These are phyloP conservation scores for Pichia cabralensis DNA, from an alignment of 805 yeast genomes.

Conservation along the genomic window DNA sequence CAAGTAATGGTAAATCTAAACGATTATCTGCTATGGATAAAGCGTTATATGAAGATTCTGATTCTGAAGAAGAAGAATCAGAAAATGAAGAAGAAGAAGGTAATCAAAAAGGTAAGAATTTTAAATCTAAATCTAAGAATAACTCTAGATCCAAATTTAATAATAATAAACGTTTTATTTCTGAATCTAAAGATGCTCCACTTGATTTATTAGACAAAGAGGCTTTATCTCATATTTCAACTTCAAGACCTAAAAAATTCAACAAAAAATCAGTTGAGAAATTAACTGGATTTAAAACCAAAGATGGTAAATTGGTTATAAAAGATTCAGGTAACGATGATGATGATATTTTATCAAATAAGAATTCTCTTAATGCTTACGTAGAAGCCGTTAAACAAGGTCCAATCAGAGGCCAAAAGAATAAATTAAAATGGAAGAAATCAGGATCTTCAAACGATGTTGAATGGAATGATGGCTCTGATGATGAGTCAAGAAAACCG, in stretches of 20 bases:
- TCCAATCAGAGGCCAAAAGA: conserved; percentile 89
- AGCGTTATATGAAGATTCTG: conserved; percentile 73
- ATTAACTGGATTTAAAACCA: conserved; percentile 36
- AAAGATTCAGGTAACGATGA: conserved; percentile 44
- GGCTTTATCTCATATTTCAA: conserved; percentile 79
- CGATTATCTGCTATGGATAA: conserved; percentile 84
- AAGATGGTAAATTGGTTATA: conserved; percentile 62
- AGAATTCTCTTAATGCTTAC: conserved; percentile 77
- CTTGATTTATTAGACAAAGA: conserved; percentile 80
- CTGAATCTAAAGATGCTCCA: conserved; percentile 67
- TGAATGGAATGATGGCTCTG: conserved; percentile 32
- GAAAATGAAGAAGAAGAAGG: conserved; percentile 27
- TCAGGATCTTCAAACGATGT: conserved; percentile 33
- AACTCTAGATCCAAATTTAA: conserved; percentile 13
- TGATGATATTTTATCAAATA: conserved; percentile 33
- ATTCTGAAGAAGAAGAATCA: conserved; percentile 45
- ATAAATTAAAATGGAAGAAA: conserved; percentile 74
- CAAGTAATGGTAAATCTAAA: conserved; percentile 12
- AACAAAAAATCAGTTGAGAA: conserved; percentile 33
- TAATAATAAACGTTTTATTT: conserved; percentile 50
- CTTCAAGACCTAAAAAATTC: conserved; percentile 66
- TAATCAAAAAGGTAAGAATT: too few species aligned
- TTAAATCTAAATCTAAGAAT: conserved; percentile 1
- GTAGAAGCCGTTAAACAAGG: conserved; percentile 89
- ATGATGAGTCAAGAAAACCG: conserved; percentile 2